Base-by-base conservation (phyloP, 192 early-diverging fungal species). In the Spizellomyces sp. region DNA sequence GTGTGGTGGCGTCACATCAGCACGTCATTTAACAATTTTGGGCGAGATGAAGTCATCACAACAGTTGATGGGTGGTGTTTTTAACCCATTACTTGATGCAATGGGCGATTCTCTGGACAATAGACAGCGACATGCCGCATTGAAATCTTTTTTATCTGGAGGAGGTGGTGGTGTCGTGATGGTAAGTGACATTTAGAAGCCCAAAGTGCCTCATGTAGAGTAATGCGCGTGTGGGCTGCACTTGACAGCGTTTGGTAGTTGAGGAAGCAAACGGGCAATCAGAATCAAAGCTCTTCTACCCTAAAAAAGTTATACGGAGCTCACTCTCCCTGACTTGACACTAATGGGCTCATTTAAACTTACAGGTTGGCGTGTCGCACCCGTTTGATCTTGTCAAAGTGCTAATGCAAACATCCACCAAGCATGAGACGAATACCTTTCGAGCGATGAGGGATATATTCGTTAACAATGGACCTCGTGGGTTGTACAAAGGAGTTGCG, bases 351-450 rank as follows among this genome's bases (percentile, higher is more conserved):
- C 27, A 36, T 36, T 36, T 36, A 3, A 36, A 2, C 27, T 36
- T 3, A 36, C 19, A n/a, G 65, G 77, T 78, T 36, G 42, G 54
- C 17, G 79, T 70, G 2, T 72, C 70, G 4, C 92, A 94, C 77
- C 94, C 94, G 57, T 92, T 98, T 63, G 94, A 96, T 78, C 84
- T 95, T 65, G 86, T 93, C 67, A 98, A 98, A 86, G 94, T 94
- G 21, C 87, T 93, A 46, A 86, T 98, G 81, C 96, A 98, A 76
- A 95, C 93, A n/a, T 84, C 89, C 19, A 90, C 83, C 90, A 80
- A 47, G 85, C 86, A 74, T 59, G 48, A 9, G 8, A 50, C 59
- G 0, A 43, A 45, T 9, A 92, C 90, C 6, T 58, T 90, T 42
- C 89, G 92, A 67, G 91, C 90, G 66, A 86, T 91, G 79, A 77